Evolutionary conservation across 768 basidiomycete genomes (phyloP).

Genomic region (Serendipita sp.): DNA sequence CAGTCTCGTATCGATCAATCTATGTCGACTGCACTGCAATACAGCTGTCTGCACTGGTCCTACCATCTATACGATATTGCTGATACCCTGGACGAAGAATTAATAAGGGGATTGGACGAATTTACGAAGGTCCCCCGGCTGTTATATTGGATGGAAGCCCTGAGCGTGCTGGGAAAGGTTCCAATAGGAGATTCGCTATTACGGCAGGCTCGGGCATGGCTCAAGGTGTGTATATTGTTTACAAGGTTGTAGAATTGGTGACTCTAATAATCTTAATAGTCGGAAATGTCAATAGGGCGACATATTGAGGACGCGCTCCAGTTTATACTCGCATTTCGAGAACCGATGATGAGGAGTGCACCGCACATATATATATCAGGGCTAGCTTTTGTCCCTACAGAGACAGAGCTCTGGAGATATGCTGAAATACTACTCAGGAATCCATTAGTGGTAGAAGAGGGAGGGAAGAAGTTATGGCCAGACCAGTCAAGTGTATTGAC

Average conservation of each 20-base stretch:
- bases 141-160: slow-evolving; percentile 1
- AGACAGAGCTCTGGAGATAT: background rate
- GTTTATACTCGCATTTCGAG: background rate
- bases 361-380: background rate
- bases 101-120: background rate
- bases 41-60: slow-evolving; percentile 6
- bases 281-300: background rate
- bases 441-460: background rate
- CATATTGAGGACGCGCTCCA: background rate
- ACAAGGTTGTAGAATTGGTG: background rate
- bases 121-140: background rate
- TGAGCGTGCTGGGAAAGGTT: background rate
- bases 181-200: background rate
- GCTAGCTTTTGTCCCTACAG: background rate
- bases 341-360: background rate
- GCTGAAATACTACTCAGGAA: background rate
- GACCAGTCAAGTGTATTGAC: no score
- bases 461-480: background rate
- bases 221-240: background rate
- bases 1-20: background rate
- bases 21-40: background rate
- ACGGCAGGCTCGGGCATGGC: background rate
- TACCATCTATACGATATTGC: background rate
- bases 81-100: background rate
- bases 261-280: background rate